Base-by-base conservation (phyloP, 805 yeast species). In the Starmerella asiatica region DNA sequence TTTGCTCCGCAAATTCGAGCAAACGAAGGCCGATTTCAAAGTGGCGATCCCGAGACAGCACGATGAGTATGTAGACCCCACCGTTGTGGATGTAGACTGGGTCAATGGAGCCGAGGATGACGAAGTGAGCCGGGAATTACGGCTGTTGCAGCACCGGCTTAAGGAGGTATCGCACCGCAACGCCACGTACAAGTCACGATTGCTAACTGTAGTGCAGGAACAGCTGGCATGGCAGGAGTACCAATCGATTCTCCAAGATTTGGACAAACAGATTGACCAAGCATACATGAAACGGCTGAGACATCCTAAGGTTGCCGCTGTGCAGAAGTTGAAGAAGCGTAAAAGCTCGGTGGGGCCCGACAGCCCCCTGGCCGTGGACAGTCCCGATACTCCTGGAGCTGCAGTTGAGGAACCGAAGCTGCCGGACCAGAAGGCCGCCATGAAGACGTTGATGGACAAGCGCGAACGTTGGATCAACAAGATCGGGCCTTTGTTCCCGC, bases 161-260 rank as follows among this genome's bases (percentile, higher is more conserved):
- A 71, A 68, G 47, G 69, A 66, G 17, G 76, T 78, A 0, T 70
- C 76, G 3, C 64, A 62, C 19, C 64, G 71, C 41, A 91, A 91
- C 57, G 69, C 75, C 41, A 72, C 69, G 44, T 66, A 88, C 39
- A 82, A 82, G 58, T 67, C 71, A 43, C 62, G 65, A 30, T 55
- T 91, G 28, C 61, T 76, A 20, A 93, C 94, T 1, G 52, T 78
- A 1, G 69, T 91, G 14, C 88, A 85, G 50, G 91, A 81, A 48
- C 93, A 82, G 51, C 67, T 91, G 52, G 94, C 96, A 21, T 91
- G 86, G 75, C 95, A 88, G 57, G 98, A 91, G 58, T 91, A 83
- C 58, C 67, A 77, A 43, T 79, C 88, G 11, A 86, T 91, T 38
- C 60, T 85, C 43, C 97, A 91, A 42, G 97, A 91, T 56, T 66